Evolutionary conservation across 2,329 filamentous ascomycete species (phyloP).

Genomic region (Curvularia hawaiiensis): DNA sequence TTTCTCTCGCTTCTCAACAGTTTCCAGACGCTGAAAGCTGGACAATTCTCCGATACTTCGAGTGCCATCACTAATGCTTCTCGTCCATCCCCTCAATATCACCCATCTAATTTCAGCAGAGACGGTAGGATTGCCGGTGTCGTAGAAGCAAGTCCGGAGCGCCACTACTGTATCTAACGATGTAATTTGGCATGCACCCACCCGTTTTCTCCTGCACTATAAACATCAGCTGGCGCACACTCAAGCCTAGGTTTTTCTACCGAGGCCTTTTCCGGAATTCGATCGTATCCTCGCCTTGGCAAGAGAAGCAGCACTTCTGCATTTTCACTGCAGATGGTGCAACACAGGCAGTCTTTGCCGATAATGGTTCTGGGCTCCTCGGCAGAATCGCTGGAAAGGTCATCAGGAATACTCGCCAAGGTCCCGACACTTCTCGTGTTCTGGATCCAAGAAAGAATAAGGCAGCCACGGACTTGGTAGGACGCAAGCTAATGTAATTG

Average conservation of each 20-base stretch:
- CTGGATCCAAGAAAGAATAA: neutral
- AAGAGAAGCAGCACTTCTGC: neutral
- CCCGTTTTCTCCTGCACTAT: neutral
- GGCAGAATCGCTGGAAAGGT: neutral
- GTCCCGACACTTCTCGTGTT: neutral
- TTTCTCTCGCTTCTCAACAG: neutral
- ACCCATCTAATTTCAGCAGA: neutral
- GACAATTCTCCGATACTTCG: neutral
- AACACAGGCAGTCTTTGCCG: neutral
- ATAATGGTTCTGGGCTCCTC: neutral
- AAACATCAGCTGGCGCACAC: neutral
- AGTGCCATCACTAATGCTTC: neutral
- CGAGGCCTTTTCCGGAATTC: neutral
- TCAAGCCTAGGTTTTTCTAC: neutral
- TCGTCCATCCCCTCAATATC: neutral
- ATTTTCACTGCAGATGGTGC: neutral
- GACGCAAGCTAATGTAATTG: neutral
- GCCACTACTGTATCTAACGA: neutral
- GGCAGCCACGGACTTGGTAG: neutral
- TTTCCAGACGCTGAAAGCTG: neutral
- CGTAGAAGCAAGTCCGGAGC: neutral
- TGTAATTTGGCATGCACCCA: neutral
- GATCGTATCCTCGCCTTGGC: neutral
- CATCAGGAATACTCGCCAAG: neutral
- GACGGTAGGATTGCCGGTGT: neutral